Conservation (phyloP, 176 grass and related monocot species). For the Musa itinerans region DNA sequence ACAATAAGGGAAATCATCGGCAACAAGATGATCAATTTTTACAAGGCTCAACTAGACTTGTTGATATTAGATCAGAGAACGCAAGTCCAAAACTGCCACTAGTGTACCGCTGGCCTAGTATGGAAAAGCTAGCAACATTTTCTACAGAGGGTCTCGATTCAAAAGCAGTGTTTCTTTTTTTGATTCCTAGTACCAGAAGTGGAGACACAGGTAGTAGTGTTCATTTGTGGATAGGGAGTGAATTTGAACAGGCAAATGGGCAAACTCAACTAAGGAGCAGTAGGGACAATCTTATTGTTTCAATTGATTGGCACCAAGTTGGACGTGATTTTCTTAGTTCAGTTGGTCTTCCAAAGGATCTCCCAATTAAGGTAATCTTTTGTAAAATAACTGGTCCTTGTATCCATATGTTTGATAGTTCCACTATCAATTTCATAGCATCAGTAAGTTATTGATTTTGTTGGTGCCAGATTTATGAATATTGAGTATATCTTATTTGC, state of each 20-base stretch:
- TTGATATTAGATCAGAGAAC: conserved; percentile 31
- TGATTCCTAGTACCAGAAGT: conserved; percentile 34
- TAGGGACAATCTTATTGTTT: not conserved
- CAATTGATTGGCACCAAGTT: conserved; percentile 20
- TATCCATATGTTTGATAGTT: not conserved
- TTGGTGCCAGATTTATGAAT: too few relatives aligned
- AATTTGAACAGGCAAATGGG: not conserved
- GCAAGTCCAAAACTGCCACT: conserved; percentile 13
- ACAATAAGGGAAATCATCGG: not conserved
- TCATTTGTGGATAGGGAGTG: conserved; percentile 13
- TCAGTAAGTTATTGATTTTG: not conserved
- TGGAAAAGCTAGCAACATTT: conserved; percentile 59
- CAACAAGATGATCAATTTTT: not conserved
- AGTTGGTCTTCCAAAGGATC: conserved; percentile 9
- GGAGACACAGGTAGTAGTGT: not conserved
- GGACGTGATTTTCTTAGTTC: conserved; percentile 7
- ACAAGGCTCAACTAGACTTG: conserved; percentile 21
- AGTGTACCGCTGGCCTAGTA: conserved; percentile 72
- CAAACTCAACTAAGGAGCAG: not conserved
- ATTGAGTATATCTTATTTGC: too few relatives aligned
- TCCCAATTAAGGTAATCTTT: conserved; percentile 4
- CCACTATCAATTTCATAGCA: not conserved
- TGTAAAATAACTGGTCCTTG: not conserved
- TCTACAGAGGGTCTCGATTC: conserved; percentile 57
- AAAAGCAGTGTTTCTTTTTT: conserved; percentile 73